A percentile compares a stretch with the other conserved stretches of the same genome.
Conservation (phyloP, 331 rosid species). For the Quercus tomentella region DNA sequence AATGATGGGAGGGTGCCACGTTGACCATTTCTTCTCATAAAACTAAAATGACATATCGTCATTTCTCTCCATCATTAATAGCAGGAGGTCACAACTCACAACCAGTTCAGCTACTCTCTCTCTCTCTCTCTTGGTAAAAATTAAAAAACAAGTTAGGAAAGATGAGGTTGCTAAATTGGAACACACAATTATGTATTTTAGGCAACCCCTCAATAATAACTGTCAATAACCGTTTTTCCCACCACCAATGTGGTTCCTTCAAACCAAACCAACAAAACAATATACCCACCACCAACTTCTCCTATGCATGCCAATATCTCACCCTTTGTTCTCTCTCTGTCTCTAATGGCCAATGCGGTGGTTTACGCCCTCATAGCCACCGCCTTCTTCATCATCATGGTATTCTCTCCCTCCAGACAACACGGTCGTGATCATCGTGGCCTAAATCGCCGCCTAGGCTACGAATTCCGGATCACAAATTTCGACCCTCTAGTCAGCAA, state of each 20-base stretch:
- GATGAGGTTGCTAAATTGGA: background rate
- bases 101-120: too few relatives aligned
- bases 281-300: background rate
- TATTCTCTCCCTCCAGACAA: constrained; percentile 15
- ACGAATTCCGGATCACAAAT: constrained; percentile 13
- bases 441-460: constrained; percentile 57
- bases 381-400: constrained; percentile 44
- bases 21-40: too few relatives aligned
- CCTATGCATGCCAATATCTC: background rate
- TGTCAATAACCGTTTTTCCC: constrained; percentile 32
- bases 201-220: constrained; percentile 29
- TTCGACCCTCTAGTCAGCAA: constrained; percentile 52
- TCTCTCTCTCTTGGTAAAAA: too few relatives aligned
- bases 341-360: constrained; percentile 67
- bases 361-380: constrained; percentile 47
- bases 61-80: too few relatives aligned
- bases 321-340: background rate
- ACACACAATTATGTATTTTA: background rate
- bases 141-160: too few relatives aligned
- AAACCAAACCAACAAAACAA: background rate
- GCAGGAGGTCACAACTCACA: too few relatives aligned
- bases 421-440: background rate
- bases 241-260: constrained; percentile 7
- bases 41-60: too few relatives aligned
- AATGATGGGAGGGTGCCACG: too few relatives aligned